Evolutionary conservation across 805 yeast genomes (phyloP), one percentile per base, ranked within the genome.

Genomic region (Komagataella phaffii): DNA sequence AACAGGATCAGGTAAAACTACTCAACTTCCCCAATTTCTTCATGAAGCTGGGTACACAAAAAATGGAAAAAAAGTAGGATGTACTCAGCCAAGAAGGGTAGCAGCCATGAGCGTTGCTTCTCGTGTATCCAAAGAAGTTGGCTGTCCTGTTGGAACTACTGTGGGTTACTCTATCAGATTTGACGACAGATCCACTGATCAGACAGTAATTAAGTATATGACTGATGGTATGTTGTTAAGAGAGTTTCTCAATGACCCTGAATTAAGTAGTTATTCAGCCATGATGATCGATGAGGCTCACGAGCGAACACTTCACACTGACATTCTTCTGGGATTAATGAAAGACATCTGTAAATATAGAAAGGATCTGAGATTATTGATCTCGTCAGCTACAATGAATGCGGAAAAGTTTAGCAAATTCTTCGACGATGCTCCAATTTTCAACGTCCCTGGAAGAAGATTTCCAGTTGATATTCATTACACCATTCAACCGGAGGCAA

Each of bases 221-320:
- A 93, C 99, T 0, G 99, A 93, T 65, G 99, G 99, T 75, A 87
- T 89, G 88, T 72, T 93, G 18, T 70, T 90, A 40, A 69, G 96
- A 53, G 99, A 93, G 66, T 83, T 88, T 56, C 67, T 90, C 40
- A 70, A 76, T 1, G 97, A 90, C 62, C 87, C 95, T 0, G 78
- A 78, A 46, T 66, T 90, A 45, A 65, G 73, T 1, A 69, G 67
- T 2, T 91, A 90, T 61, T 79, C 93, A 1, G 95, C 86, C 1
- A 73, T 91, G 52, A 89, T 91, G 85, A 83, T 91, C 49, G 99
- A 91, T 67, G 99, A 91, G 66, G 99, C 99, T 0, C 99, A 93
- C 63, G 99, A 93, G 64, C 75, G 99, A 53, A 93, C 98, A 0
- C 71, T 91, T 45, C 83, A 91, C n/a, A 91, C 98, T 0, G 99